phyloP scores from a whole-genome alignment of 2,329 filamentous ascomycete genomes.

The Nannizziopsis barbatae region DNA sequence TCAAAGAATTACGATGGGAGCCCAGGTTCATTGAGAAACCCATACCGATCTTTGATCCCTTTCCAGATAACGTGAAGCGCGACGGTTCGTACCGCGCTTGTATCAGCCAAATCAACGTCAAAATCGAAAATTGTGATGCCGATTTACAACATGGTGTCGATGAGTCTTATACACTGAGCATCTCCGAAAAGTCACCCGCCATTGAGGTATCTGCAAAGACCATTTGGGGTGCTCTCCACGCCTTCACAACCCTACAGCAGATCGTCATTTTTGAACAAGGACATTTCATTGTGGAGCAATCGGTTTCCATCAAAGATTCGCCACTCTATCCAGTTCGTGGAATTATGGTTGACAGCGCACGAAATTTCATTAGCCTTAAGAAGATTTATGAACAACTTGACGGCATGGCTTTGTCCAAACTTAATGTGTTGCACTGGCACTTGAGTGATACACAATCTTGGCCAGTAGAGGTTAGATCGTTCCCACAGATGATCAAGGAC shows the following conservation, averaged over 20 bases:
- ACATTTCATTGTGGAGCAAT: conserved; percentile 42
- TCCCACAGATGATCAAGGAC: conserved; percentile 44
- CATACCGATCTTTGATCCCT: conserved; percentile 40
- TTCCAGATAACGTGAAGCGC: conserved; percentile 37
- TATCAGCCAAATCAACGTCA: conserved; percentile 38
- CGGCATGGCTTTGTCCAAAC: conserved; percentile 45
- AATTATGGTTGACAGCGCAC: conserved; percentile 45
- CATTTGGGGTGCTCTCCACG: conserved; percentile 45
- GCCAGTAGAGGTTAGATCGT: conserved; percentile 41
- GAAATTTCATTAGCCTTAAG: conserved; percentile 42
- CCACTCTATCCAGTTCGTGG: conserved; percentile 46
- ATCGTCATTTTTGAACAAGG: conserved; percentile 38
- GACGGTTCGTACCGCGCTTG: conserved; percentile 14
- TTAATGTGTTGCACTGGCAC: conserved; percentile 50
- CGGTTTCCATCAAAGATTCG: conserved; percentile 41
- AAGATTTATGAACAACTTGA: conserved; percentile 47
- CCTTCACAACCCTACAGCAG: conserved; percentile 48
- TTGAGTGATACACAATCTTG: conserved; percentile 47
- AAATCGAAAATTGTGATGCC: conserved; percentile 36
- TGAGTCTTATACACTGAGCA: conserved; percentile 45
- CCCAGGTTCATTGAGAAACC: conserved; percentile 45
- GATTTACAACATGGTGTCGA: conserved; percentile 46
- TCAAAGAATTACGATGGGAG: conserved; percentile 43
- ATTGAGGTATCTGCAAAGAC: conserved; percentile 42
- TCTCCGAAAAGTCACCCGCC: conserved; percentile 30